Percentiles rank a stretch among this genome's conserved stretches.
These are phyloP conservation scores for Fusarium cicatricum DNA, from an alignment of 2,329 filamentous ascomycete species.

Conservation along the genomic window DNA sequence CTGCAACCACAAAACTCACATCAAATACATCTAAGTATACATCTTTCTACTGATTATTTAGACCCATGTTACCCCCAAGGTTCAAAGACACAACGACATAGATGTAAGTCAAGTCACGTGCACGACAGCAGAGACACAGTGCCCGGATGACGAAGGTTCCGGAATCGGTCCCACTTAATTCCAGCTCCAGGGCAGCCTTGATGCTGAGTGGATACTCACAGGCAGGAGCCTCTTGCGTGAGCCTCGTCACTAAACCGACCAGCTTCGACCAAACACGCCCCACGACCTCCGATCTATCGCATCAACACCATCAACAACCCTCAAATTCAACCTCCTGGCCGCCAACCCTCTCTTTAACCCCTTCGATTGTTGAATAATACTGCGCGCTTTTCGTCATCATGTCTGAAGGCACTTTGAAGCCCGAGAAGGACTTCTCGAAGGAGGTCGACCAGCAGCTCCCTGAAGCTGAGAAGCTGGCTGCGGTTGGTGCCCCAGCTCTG, in stretches of 20 bases:
- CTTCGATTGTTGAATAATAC: constrained; percentile 10
- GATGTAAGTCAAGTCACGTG: constrained; percentile 20
- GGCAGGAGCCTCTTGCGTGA: constrained; percentile 52
- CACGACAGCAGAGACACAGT: neutral
- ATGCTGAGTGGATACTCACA: constrained; percentile 33
- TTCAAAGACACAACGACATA: too few species aligned
- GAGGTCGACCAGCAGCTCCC: constrained; percentile 92
- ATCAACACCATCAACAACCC: constrained; percentile 30
- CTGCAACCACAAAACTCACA: too few species aligned
- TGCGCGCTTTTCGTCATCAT: constrained; percentile 56
- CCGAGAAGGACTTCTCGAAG: constrained; percentile 99
- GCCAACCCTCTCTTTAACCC: neutral
- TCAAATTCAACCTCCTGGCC: neutral
- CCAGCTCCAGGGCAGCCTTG: constrained; percentile 24
- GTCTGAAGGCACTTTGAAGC: constrained; percentile 86
- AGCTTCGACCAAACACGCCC: constrained; percentile 42
- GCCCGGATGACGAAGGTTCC: constrained; percentile 14
- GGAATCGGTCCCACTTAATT: constrained; percentile 37
- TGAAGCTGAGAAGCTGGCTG: constrained; percentile 88
- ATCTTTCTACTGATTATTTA: too few species aligned
- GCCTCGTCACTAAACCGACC: constrained; percentile 44
- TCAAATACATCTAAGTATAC: too few species aligned
- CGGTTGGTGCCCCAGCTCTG: constrained; percentile 65
- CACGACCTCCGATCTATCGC: constrained; percentile 33
- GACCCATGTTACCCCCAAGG: too few species aligned